Conservation (phyloP, 306 rosid genomes). For the Castanopsis chinensis region DNA sequence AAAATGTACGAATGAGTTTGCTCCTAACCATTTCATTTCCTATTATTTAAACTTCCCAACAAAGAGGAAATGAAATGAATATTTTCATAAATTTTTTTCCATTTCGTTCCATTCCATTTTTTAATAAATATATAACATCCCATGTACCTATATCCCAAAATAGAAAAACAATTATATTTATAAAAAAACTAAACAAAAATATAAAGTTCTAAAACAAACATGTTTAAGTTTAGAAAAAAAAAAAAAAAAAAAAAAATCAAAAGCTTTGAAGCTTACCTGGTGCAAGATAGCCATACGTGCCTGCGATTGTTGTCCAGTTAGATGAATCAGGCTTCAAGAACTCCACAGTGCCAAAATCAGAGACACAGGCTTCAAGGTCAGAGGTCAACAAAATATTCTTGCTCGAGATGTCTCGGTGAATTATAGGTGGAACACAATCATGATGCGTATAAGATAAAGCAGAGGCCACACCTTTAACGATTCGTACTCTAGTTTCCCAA, state of each 20-base stretch:
- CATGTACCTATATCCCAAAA: background rate
- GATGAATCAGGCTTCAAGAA: background rate
- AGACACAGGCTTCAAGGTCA: background rate
- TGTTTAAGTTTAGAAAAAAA: no score
- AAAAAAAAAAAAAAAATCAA: no score
- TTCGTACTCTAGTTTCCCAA: background rate
- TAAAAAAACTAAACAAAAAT: background rate
- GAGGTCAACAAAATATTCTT: background rate
- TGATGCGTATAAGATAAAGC: background rate
- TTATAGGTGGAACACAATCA: background rate
- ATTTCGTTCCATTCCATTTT: no score
- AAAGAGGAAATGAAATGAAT: no score
- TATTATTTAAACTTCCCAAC: fast-evolving
- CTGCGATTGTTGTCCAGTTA: background rate
- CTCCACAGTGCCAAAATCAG: background rate
- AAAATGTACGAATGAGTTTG: no score
- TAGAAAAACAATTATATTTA: background rate
- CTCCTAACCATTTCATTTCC: no score
- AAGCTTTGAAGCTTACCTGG: background rate
- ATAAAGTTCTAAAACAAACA: no score
- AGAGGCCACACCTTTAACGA: background rate
- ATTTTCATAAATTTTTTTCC: no score
- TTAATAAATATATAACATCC: no score
- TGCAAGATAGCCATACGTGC: background rate
- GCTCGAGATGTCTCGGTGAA: background rate